phyloP scores from a whole-genome alignment of 164 flowering plant genomes.

The Kingdonia uniflora region DNA sequence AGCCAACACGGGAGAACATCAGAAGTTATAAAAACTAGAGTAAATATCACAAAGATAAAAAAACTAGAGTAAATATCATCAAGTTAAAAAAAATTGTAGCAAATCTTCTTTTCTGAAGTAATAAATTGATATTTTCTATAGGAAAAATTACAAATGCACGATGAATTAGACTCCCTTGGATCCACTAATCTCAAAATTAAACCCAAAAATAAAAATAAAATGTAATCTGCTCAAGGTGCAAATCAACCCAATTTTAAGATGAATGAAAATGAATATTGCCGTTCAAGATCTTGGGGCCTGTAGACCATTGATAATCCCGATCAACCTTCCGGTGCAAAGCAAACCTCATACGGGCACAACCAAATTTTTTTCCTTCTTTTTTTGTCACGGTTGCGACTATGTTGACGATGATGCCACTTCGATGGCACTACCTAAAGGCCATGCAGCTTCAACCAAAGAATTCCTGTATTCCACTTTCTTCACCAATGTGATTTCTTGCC shows the following conservation, averaged over 20 bases:
- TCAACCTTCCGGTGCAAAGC: not conserved
- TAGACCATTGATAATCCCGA: not conserved
- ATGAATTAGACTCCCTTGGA: not conserved
- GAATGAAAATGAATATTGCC: not conserved
- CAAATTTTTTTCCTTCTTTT: not conserved
- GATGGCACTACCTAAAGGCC: conserved; percentile 96
- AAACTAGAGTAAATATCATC: too few relatives aligned
- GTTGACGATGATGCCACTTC: conserved; percentile 53
- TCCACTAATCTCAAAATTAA: not conserved
- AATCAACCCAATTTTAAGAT: not conserved
- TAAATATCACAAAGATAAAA: too few relatives aligned
- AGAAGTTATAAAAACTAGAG: too few relatives aligned
- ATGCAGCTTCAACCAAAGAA: conserved; percentile 80
- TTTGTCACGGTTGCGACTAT: not conserved
- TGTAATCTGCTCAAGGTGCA: not conserved
- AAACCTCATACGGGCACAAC: not conserved
- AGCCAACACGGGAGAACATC: too few relatives aligned
- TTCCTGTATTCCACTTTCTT: conserved; percentile 57
- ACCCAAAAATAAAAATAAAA: not conserved
- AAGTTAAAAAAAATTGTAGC: too few relatives aligned
- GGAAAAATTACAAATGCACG: not conserved
- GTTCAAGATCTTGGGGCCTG: not conserved
- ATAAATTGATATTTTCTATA: not conserved
- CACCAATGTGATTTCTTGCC: conserved; percentile 81
- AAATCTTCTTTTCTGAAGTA: not conserved